phyloP scores from a whole-genome alignment of 768 basidiomycete genomes.

The Inosperma sp. region DNA sequence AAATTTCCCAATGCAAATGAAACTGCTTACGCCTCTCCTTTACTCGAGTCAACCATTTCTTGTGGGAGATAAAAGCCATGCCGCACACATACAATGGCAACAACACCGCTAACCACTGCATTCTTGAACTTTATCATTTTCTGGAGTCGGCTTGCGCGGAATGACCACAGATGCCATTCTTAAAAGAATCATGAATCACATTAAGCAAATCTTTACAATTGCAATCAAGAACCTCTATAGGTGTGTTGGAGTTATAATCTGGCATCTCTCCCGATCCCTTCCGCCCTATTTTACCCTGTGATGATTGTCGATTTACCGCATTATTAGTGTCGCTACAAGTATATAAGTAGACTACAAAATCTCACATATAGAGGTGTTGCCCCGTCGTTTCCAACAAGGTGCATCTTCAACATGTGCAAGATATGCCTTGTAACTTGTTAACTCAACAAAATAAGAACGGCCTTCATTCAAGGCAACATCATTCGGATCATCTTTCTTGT shows the following conservation, averaged over 20 bases:
- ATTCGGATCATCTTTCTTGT: constrained; percentile 25
- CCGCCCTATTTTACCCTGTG: too few relatives aligned
- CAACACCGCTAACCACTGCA: too few relatives aligned
- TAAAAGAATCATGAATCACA: background rate
- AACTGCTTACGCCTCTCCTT: constrained; percentile 20
- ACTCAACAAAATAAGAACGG: constrained; percentile 21
- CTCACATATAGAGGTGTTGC: too few relatives aligned
- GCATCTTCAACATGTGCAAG: constrained; percentile 7
- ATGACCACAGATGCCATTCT: constrained; percentile 23
- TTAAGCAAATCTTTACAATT: background rate
- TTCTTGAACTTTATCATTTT: constrained; percentile 25
- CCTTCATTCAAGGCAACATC: constrained; percentile 25
- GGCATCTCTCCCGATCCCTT: too few relatives aligned
- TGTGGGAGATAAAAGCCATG: constrained; percentile 23
- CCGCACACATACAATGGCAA: constrained; percentile 25
- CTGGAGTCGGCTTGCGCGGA: constrained; percentile 23
- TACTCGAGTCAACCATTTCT: constrained; percentile 23
- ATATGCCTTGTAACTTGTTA: constrained; percentile 13
- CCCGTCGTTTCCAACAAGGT: too few relatives aligned
- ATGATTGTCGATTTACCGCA: too few relatives aligned
- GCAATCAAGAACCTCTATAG: background rate
- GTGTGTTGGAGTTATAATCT: too few relatives aligned
- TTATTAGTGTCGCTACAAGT: too few relatives aligned
- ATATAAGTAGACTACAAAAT: too few relatives aligned
- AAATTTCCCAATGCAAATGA: background rate